Evolutionary conservation across 2,329 filamentous ascomycete species (phyloP).

Genomic region (Aspergillus latus): DNA sequence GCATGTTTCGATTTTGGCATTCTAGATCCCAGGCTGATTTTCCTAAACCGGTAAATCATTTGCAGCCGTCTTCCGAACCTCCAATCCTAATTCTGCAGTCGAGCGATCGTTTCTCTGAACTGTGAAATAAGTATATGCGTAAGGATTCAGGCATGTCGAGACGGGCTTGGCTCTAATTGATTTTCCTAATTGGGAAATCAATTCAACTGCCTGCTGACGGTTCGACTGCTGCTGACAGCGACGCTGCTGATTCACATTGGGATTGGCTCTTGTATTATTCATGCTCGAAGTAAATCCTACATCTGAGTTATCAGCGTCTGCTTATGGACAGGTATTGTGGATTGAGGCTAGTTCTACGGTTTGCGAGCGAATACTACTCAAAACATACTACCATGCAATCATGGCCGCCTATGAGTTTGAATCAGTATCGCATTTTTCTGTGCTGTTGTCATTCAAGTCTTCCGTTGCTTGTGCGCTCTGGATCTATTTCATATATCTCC

Average conservation of each 20-base stretch:
- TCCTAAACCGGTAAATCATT: neutral
- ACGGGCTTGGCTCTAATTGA: neutral
- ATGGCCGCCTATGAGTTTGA: too few relatives aligned
- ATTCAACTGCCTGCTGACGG: neutral
- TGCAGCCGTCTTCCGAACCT: neutral
- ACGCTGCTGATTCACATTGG: neutral
- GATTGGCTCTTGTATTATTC: neutral
- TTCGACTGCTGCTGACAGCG: neutral
- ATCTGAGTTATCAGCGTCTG: too few relatives aligned
- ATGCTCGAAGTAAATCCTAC: too few relatives aligned
- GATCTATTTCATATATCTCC: neutral
- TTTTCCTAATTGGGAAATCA: constrained; percentile 13
- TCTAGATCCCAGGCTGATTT: neutral
- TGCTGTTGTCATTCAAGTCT: too few relatives aligned
- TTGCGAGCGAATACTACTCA: too few relatives aligned
- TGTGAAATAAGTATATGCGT: neutral
- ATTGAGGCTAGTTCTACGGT: too few relatives aligned
- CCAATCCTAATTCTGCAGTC: neutral
- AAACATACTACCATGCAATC: neutral
- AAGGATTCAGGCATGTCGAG: neutral
- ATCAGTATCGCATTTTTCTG: too few relatives aligned
- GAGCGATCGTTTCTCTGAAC: neutral
- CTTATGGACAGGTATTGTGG: too few relatives aligned
- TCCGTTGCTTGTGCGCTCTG: too few relatives aligned
- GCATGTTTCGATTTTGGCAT: neutral